Base-by-base conservation (phyloP, 768 basidiomycete genomes). In the Hypsizygus marmoreus region DNA sequence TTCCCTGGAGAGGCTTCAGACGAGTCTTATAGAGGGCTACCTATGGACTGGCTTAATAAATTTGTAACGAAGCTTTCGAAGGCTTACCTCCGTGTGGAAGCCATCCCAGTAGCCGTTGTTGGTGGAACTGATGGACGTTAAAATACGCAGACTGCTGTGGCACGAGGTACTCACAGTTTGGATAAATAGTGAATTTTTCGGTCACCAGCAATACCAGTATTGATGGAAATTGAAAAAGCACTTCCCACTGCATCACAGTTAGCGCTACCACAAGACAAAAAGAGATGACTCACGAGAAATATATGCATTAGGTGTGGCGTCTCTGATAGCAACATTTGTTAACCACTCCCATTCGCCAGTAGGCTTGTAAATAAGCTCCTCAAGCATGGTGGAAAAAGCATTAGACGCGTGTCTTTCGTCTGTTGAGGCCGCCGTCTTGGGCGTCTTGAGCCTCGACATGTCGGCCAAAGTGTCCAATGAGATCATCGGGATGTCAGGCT, bases 1-100 rank as follows among this genome's bases (percentile, higher is more conserved):
- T 60, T 14, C 81, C 82, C 56, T 83, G 81, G 0, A 83, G 67
- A 1, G 72, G 56, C 29, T 66, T 67, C 35, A 84, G 74, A 48
- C 78, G 74, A 14, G 55, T 61, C 34, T 76, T 75, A 64, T 78
- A 80, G 1, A 84, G 58, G 4, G 73, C 73, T 19, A 83, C 69
- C 82, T 84, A 48, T 9, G 14, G 17, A 43, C 20, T 28, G n/a
- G 25, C 23, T 16, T 9, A 17, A 6, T 22, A 13, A 17, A 11
- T 9, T 4, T 24, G 11, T 16, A 33, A 9, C 20, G 6, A 23
- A 29, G n/a, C 6, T 13, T 7, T n/a, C 11, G 12, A 2, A 43
- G 14, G 23, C 20, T 23, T 22, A 50, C 49, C 39, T 51, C 49
- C 6, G 39, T 10, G 7, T 30, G 16, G 16, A 51, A 46, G 2